Evolutionary conservation across 371 early-diverging fungal genomes (phyloP).

Genomic region (Mucor piriformis): DNA sequence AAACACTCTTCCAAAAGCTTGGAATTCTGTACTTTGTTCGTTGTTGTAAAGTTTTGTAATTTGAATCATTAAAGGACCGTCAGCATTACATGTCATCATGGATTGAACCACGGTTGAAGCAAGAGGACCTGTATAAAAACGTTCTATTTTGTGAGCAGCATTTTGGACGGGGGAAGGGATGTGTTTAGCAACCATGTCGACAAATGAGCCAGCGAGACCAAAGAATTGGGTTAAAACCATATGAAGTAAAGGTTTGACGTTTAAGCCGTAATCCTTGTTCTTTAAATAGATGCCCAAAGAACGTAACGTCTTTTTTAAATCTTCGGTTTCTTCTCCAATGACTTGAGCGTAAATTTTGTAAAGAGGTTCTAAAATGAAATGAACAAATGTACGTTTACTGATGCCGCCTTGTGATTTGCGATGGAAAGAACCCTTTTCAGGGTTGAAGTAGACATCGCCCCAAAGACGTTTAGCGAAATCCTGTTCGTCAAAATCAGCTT

Average conservation of each 20-base stretch:
- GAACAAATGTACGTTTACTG: constrained; percentile 87
- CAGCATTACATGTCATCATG: constrained; percentile 84
- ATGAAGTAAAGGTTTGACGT: constrained; percentile 83
- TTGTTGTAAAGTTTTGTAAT: constrained; percentile 89
- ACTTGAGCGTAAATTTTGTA: constrained; percentile 91
- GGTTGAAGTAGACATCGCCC: constrained; percentile 96
- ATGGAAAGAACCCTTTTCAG: constrained; percentile 78
- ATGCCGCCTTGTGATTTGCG: constrained; percentile 64
- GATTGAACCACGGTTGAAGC: constrained; percentile 64
- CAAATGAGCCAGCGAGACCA: constrained; percentile 86
- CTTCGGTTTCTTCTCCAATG: constrained; percentile 72
- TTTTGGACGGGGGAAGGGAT: constrained; percentile 83
- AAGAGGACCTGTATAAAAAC: constrained; percentile 79
- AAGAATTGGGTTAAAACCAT: constrained; percentile 88
- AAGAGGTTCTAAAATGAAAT: constrained; percentile 95
- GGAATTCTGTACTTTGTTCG: constrained; percentile 81
- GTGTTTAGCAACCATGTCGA: constrained; percentile 85
- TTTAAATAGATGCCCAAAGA: constrained; percentile 84
- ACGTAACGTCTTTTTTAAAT: constrained; percentile 71
- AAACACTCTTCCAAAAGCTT: constrained; percentile 91
- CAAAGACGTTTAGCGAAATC: constrained; percentile 93
- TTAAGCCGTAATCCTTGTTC: constrained; percentile 72
- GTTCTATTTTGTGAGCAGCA: constrained; percentile 69
- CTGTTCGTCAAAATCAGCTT: constrained; percentile 69
- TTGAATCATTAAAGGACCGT: constrained; percentile 92